These are phyloP conservation scores for Ceratocystis ficicola DNA, from an alignment of 2,329 filamentous ascomycete genomes.

Conservation along the genomic window DNA sequence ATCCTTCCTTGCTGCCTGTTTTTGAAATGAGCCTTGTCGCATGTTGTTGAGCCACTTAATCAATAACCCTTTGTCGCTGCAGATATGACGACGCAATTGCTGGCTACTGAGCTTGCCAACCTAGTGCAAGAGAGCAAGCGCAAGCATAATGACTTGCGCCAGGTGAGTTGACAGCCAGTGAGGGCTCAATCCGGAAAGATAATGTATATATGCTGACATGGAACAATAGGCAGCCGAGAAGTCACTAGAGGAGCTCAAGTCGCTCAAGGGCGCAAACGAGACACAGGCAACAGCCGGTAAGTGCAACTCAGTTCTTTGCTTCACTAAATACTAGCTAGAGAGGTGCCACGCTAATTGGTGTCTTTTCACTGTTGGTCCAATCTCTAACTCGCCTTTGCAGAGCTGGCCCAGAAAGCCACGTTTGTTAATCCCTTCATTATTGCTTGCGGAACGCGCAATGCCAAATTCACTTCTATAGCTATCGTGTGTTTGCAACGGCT, in stretches of 20 bases:
- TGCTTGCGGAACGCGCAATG: conserved; percentile 79
- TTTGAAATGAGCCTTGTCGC: conserved; percentile 10
- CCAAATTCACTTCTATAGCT: conserved; percentile 77
- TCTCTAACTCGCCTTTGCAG: conserved; percentile 35
- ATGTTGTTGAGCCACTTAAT: conserved; percentile 12
- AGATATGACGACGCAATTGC: conserved; percentile 76
- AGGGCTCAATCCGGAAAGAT: not conserved
- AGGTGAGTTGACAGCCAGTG: conserved; percentile 39
- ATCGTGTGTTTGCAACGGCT: conserved; percentile 82
- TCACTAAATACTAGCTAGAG: not conserved
- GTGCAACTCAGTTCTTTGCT: conserved; percentile 17
- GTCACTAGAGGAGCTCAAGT: conserved; percentile 78
- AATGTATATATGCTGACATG: not conserved
- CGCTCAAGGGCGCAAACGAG: conserved; percentile 61
- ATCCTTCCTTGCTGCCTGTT: not conserved
- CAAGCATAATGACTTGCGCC: conserved; percentile 80
- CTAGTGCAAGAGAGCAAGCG: conserved; percentile 92
- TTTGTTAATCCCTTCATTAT: conserved; percentile 92
- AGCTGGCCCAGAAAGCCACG: conserved; percentile 65
- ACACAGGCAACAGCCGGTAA: conserved; percentile 59
- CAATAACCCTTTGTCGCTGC: conserved; percentile 4
- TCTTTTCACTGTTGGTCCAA: not conserved
- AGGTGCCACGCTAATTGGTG: not conserved
- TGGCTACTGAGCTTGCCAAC: conserved; percentile 76
- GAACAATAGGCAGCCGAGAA: conserved; percentile 68